Evolutionary conservation across 176 grass and related monocot species (phyloP).

Genomic region (Dendrocalamus sinicus): DNA sequence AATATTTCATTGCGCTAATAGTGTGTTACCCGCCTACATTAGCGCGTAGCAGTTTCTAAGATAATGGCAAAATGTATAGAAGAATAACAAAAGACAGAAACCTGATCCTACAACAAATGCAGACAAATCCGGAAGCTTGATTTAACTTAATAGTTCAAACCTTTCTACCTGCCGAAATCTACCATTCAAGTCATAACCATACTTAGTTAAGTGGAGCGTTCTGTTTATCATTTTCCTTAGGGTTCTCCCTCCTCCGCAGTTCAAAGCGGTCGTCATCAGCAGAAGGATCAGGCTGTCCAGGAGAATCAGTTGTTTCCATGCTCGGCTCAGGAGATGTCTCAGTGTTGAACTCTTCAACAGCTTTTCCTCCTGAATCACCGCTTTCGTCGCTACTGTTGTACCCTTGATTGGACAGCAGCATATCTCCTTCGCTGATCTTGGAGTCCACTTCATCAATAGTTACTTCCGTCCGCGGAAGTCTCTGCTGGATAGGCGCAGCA

Average conservation of each 20-base stretch:
- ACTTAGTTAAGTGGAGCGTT: conserved; percentile 41
- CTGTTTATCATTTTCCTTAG: conserved; percentile 44
- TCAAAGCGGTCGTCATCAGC: conserved; percentile 55
- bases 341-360: conserved; percentile 49
- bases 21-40: neutral
- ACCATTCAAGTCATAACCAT: conserved; percentile 12
- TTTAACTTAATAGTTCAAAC: neutral
- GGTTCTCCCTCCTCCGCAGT: conserved; percentile 62
- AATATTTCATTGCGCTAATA: conserved; percentile 32
- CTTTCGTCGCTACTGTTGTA: conserved; percentile 50
- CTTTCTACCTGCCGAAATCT: conserved; percentile 13
- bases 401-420: conserved; percentile 56
- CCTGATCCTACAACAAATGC: conserved; percentile 26
- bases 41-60: neutral
- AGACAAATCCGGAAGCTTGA: conserved; percentile 19
- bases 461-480: conserved; percentile 55
- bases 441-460: conserved; percentile 58
- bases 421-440: conserved; percentile 61
- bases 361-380: conserved; percentile 45
- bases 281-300: conserved; percentile 37
- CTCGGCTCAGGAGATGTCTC: conserved; percentile 55
- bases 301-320: conserved; percentile 43
- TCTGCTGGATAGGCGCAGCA: conserved; percentile 68
- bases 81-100: conserved; percentile 2
- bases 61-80: neutral